A percentile compares a stretch with the other conserved stretches of the same genome.
Conservation (phyloP, 371 early-diverging fungal species). For the Massospora cicadina region DNA sequence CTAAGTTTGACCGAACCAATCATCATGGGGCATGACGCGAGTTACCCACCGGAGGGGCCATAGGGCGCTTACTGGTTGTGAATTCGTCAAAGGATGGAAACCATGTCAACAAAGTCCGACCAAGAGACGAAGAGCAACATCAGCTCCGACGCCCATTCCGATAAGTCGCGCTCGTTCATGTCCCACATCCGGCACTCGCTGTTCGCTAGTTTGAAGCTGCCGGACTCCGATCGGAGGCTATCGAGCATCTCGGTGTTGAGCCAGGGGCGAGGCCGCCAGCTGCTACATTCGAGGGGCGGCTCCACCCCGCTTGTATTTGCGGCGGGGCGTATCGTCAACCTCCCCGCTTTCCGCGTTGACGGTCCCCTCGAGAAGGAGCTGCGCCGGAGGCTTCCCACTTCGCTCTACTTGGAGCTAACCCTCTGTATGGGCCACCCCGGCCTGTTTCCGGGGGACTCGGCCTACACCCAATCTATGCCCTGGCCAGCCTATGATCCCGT, state of each 20-base stretch:
- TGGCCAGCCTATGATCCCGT: slow-evolving; percentile 9
- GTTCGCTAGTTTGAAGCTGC: background rate
- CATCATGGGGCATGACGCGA: too few relatives aligned
- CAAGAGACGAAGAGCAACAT: background rate
- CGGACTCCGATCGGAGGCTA: background rate
- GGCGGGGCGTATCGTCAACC: background rate
- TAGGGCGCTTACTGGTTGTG: too few relatives aligned
- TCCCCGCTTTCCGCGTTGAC: background rate
- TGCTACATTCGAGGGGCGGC: background rate
- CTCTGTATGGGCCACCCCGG: background rate
- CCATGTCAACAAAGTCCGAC: background rate
- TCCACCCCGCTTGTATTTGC: background rate
- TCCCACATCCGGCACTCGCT: background rate
- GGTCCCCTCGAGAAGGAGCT: background rate
- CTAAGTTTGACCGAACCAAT: too few relatives aligned
- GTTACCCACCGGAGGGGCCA: too few relatives aligned
- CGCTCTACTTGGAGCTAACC: background rate
- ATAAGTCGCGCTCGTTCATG: background rate
- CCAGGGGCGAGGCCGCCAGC: background rate
- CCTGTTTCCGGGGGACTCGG: background rate
- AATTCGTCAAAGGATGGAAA: too few relatives aligned
- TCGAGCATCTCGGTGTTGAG: background rate
- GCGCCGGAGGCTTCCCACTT: background rate
- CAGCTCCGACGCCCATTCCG: background rate
- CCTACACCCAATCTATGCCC: background rate